These are phyloP conservation scores for Paramecium sexaurelia DNA, from an alignment of 73 alveolate species.

Conservation along the genomic window DNA sequence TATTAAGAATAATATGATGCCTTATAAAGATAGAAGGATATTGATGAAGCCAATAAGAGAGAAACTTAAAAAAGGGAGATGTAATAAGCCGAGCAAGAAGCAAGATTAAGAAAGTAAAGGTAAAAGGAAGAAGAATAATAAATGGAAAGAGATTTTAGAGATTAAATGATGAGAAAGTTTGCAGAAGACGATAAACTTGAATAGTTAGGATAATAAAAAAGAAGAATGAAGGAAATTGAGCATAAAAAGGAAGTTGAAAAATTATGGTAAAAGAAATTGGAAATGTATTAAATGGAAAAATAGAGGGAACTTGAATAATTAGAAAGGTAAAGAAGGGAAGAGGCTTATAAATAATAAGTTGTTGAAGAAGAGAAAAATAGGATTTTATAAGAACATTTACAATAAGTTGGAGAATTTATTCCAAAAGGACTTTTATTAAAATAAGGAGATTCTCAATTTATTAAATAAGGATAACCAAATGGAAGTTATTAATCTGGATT, in stretches of 20 bases:
- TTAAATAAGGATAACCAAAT: constrained; percentile 48
- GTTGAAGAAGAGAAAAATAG: constrained; percentile 59
- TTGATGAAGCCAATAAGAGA: constrained; percentile 66
- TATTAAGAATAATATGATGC: constrained; percentile 68
- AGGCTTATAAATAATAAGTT: constrained; percentile 45
- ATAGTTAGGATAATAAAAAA: constrained; percentile 48
- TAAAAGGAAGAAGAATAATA: constrained; percentile 59
- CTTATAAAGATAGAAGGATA: constrained; percentile 58
- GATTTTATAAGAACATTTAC: constrained; percentile 45
- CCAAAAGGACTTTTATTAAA: constrained; percentile 66
- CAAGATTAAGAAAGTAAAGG: constrained; percentile 45
- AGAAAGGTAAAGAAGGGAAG: constrained; percentile 37
- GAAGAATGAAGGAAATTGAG: constrained; percentile 69
- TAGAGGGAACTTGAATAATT: constrained; percentile 61
- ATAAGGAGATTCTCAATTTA: constrained; percentile 54
- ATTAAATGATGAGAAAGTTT: constrained; percentile 62
- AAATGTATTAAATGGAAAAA: constrained; percentile 59
- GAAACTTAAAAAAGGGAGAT: constrained; percentile 62
- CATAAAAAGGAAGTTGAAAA: constrained; percentile 69
- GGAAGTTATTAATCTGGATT: constrained; percentile 49
- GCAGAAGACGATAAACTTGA: constrained; percentile 68
- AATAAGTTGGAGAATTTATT: constrained; percentile 64
- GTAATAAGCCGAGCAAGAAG: constrained; percentile 64
- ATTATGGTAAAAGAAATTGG: constrained; percentile 64
- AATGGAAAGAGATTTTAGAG: constrained; percentile 71